Base-by-base conservation (phyloP, 2,329 filamentous ascomycete species). In the Fusarium sp. region DNA sequence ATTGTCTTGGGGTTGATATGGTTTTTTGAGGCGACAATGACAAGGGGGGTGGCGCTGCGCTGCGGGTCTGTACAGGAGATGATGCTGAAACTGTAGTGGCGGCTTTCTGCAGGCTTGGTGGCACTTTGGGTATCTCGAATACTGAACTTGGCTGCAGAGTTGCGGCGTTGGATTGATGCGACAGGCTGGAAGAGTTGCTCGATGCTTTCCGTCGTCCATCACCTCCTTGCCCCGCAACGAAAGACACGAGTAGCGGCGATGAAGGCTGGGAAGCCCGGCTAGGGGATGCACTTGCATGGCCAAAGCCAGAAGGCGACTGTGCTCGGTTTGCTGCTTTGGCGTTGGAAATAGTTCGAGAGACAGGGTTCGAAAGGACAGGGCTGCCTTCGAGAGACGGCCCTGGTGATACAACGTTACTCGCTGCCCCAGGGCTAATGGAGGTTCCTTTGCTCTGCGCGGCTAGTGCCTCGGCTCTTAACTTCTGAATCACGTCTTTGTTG, bases 401-500 rank as follows among this genome's bases (percentile, higher is more conserved):
- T 1, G 92, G 88, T 3, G 91, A 92, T 6, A 82, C 80, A 42
- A 81, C 75, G 50, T 73, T 81, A 34, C 76, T 79, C 36, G 77
- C 67, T 10, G 80, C 80, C 51, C 82, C 81, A 2, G 84, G 82
- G 60, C 83, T 86, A 33, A 80, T 74, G 6, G 79, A 77, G 7
- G 82, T 77, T 34, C 81, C 80, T 74, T 90, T 89, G 74, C 79
- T 87, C 70, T 90, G 88, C 3, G 84, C 80, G 4, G 88, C 94
- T 82, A 97, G 86, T 4, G 96, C 94, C 79, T 98, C 94, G 23
- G 94, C 93, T 12, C 94, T 90, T 59, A 99, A 84, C 78, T 98
- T 98, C 74, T 98, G 94, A 33, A 99, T 97, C 31, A 98, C 94
- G 74, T 99, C 96, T 77, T 99, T 99, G 80, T 99, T 99, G 56